These are phyloP conservation scores for Endoconidiophora laricicola DNA, from an alignment of 2,329 filamentous ascomycete species.

Conservation along the genomic window DNA sequence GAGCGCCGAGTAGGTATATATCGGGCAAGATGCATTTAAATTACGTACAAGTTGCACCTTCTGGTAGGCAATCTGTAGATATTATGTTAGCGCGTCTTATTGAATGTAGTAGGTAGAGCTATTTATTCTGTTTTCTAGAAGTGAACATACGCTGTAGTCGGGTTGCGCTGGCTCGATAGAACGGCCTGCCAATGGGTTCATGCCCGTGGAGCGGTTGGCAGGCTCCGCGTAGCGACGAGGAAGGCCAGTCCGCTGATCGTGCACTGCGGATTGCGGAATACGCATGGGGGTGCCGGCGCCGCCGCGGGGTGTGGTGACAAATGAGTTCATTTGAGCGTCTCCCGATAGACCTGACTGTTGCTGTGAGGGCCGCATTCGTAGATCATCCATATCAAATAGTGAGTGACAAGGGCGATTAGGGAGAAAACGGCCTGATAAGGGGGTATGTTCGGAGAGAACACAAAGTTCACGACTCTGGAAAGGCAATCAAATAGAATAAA, in stretches of 20 bases:
- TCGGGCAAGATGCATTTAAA: constrained; percentile 17
- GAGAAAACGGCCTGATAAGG: background rate
- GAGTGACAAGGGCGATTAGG: background rate
- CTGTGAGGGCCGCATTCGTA: background rate
- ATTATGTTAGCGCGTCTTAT: background rate
- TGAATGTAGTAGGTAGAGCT: too few species aligned
- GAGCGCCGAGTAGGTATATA: constrained; percentile 13
- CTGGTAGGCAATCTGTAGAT: constrained; percentile 8
- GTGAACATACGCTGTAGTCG: constrained; percentile 2
- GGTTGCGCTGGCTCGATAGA: constrained; percentile 3
- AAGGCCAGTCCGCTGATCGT: background rate
- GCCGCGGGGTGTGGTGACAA: constrained; percentile 3
- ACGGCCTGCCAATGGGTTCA: constrained; percentile 6
- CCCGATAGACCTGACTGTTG: background rate
- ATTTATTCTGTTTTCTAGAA: too few species aligned
- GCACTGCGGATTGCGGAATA: background rate
- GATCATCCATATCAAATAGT: constrained; percentile 3
- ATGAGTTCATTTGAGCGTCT: constrained; percentile 1
- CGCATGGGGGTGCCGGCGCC: background rate
- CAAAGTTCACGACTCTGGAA: too few species aligned
- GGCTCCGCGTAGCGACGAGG: constrained; percentile 10
- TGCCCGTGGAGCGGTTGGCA: background rate
- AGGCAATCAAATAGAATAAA: too few species aligned
- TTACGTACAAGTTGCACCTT: constrained; percentile 18
- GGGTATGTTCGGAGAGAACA: too few species aligned